These are phyloP conservation scores for Phyllostachys edulis DNA, from an alignment of 176 grass and related monocot genomes.

Conservation along the genomic window DNA sequence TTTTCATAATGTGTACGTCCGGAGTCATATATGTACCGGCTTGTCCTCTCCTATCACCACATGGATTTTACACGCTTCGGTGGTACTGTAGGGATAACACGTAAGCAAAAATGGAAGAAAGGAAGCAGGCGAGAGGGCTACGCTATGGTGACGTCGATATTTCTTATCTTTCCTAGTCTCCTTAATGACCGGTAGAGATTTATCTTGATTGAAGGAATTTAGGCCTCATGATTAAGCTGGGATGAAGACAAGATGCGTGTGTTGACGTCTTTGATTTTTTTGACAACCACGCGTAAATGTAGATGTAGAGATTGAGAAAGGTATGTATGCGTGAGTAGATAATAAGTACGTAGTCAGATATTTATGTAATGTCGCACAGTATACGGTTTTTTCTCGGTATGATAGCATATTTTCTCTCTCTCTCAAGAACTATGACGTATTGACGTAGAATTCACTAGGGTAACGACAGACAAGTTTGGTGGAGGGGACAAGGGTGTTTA, in stretches of 20 bases:
- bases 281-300: background rate
- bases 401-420: too few relatives aligned
- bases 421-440: too few relatives aligned
- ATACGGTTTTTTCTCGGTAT: too few relatives aligned
- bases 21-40: background rate
- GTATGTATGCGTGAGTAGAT: background rate
- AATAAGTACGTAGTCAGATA: too few relatives aligned
- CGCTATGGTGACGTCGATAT: background rate
- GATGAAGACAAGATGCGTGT: background rate
- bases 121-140: background rate
- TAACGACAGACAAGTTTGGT: too few relatives aligned
- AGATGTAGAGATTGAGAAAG: background rate
- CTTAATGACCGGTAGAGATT: background rate
- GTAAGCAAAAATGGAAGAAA: background rate
- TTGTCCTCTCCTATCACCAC: background rate
- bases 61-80: slow-evolving; percentile 13
- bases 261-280: background rate
- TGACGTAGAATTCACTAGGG: too few relatives aligned
- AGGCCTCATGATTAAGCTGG: background rate
- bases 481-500: too few relatives aligned
- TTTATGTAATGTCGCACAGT: too few relatives aligned
- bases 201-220: background rate
- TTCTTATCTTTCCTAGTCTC: background rate
- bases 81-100: background rate
- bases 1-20: too few relatives aligned